phyloP scores from a whole-genome alignment of 768 basidiomycete genomes.

The Lactarius hatsudake region DNA sequence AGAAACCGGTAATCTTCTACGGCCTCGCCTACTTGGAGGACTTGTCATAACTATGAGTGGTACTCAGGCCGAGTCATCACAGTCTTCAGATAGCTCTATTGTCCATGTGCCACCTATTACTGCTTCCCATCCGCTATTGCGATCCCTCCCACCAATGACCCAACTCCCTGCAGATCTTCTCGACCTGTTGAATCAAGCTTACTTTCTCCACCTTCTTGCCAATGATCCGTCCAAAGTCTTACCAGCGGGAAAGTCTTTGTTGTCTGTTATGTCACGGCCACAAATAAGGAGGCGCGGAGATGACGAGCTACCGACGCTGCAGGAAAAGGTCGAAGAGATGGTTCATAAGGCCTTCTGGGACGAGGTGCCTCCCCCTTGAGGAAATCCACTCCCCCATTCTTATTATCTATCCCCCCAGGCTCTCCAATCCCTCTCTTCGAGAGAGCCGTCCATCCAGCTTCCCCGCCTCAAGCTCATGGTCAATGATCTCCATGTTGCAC shows the following conservation, averaged over 20 bases:
- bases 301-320: constrained; percentile 36
- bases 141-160: constrained; percentile 27
- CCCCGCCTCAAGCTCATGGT: constrained; percentile 56
- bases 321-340: constrained; percentile 46
- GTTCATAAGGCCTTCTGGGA: constrained; percentile 73
- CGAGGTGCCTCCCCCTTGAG: constrained; percentile 44
- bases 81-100: neutral
- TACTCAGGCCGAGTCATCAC: neutral
- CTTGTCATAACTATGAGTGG: neutral
- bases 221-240: constrained; percentile 57
- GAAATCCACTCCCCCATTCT: neutral
- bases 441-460: constrained; percentile 58
- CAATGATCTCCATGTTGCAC: constrained; percentile 47
- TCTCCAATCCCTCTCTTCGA: constrained; percentile 50
- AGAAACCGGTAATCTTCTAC: neutral
- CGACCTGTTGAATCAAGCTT: constrained; percentile 54
- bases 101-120: constrained; percentile 16
- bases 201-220: constrained; percentile 66
- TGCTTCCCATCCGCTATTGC: constrained; percentile 25
- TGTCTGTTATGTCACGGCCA: constrained; percentile 54
- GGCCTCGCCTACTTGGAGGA: neutral
- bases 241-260: constrained; percentile 69
- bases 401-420: constrained; percentile 43
- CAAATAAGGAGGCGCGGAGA: constrained; percentile 22
- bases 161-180: constrained; percentile 55